phyloP scores from a whole-genome alignment of 768 basidiomycete species.

The Cytidiella melzeri region DNA sequence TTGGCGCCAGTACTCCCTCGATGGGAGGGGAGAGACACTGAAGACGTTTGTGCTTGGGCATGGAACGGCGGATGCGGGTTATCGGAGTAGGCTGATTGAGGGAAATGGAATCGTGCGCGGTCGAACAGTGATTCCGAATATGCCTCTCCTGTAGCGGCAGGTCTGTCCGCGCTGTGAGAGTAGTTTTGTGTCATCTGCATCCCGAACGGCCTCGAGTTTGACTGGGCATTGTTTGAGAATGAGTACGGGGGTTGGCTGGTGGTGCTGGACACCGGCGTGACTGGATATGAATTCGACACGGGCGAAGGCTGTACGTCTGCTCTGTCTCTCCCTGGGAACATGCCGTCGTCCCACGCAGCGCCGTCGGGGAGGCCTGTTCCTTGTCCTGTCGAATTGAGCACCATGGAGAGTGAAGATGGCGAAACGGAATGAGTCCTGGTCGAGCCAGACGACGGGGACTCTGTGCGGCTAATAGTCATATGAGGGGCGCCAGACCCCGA shows the following conservation, averaged over 20 bases:
- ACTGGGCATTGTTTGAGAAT: slow-evolving; percentile 18
- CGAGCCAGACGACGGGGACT: slow-evolving; percentile 38
- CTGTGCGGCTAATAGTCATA: slow-evolving; percentile 19
- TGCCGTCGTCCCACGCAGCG: slow-evolving; percentile 15
- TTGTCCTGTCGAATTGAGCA: slow-evolving; percentile 29
- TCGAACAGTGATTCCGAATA: slow-evolving; percentile 39
- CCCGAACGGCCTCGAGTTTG: slow-evolving; percentile 34
- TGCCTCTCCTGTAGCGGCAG: slow-evolving; percentile 37
- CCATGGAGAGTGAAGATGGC: slow-evolving; percentile 48
- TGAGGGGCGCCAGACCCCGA: slow-evolving; percentile 9
- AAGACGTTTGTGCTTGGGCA: slow-evolving; percentile 27
- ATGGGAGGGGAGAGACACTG: slow-evolving; percentile 27
- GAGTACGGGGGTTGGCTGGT: slow-evolving; percentile 32
- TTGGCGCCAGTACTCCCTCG: slow-evolving; percentile 29
- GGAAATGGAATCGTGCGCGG: slow-evolving; percentile 50
- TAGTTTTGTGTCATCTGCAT: slow-evolving; percentile 31
- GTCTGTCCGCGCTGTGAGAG: slow-evolving; percentile 45
- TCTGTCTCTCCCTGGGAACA: slow-evolving; percentile 10
- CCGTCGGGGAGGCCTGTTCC: slow-evolving; percentile 11
- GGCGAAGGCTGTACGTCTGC: slow-evolving; percentile 12
- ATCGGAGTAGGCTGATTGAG: slow-evolving; percentile 38
- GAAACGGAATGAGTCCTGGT: slow-evolving; percentile 59
- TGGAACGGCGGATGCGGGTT: slow-evolving; percentile 14
- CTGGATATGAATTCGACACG: slow-evolving; percentile 12
- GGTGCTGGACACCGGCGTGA: slow-evolving; percentile 36